Base-by-base conservation (phyloP, 257 asterid genomes). In the Scutellaria barbata region DNA sequence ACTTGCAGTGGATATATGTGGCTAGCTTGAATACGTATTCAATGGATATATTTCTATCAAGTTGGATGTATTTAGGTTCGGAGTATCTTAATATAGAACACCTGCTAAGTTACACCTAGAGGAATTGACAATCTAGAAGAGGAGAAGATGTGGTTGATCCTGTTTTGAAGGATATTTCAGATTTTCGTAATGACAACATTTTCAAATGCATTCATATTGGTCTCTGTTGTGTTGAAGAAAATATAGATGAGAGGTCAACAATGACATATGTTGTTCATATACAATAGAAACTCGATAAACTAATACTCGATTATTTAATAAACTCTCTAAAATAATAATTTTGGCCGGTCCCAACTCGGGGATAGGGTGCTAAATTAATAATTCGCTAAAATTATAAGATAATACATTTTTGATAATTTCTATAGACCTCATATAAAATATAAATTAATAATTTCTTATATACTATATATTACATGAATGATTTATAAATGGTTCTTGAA, bases 1-100 rank as follows among this genome's bases (percentile, higher is more conserved):
- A n/a, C n/a, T n/a, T 25, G 30, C 16, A 76, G 80, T 69, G 80
- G 80, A 52, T 75, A 68, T 25, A 75, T 75, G 79, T n/a, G n/a
- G n/a, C n/a, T 37, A 74, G 40, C 74, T 74, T 1, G 74, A 74
- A 74, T 74, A 66, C 5, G 78, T 73, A 35, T 66, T 74, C 74
- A 74, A 69, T 0, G 79, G 79, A 6, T 65, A 50, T 11, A 67
- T 59, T 54, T 75, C 79, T 40, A 13, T 37, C 11, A 75, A 75
- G 47, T 68, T 71, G 1, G 75, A 75, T 7, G 79, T 75, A 13
- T 75, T 68, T 42, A 75, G 79, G 54, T 75, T 75, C 1, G 79
- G 75, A 5, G 79, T 72, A 76, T 30, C 12, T 6, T 53, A 55
- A 52, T 10, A 71, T 60, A 41, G 80, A 75, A 42, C 71, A 25